Percentiles rank a stretch among this genome's conserved stretches.
These are phyloP conservation scores for Isatis tinctoria DNA, from an alignment of 345 rosid genomes.

Conservation along the genomic window DNA sequence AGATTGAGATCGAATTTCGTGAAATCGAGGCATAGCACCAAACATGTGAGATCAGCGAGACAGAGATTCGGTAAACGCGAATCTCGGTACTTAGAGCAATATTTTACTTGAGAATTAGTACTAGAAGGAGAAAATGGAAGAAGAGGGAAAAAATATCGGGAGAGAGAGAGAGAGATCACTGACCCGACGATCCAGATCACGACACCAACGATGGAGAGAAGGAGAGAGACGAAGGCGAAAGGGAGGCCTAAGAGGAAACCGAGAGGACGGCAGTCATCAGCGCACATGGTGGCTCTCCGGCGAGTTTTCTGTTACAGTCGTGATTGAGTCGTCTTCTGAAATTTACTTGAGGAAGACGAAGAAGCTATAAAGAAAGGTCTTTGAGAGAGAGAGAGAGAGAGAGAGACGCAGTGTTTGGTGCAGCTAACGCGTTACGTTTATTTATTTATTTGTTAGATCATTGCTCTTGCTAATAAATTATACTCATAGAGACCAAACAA, in stretches of 20 bases:
- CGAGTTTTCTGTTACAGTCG: constrained; percentile 3
- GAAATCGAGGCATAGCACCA: neutral
- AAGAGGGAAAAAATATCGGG: neutral
- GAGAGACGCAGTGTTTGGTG: neutral
- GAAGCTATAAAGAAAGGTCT: neutral
- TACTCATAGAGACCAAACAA: neutral
- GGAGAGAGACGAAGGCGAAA: constrained; percentile 69
- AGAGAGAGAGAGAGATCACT: constrained; percentile 16
- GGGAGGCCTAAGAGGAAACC: constrained; percentile 93
- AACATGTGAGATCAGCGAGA: neutral
- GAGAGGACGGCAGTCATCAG: constrained; percentile 71
- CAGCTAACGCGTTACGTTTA: neutral
- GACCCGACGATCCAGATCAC: constrained; percentile 82
- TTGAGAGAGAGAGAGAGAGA: neutral
- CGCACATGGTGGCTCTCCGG: constrained; percentile 46
- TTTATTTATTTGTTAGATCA: neutral
- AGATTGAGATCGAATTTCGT: neutral
- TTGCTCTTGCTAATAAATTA: neutral
- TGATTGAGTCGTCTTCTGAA: neutral
- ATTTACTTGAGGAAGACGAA: neutral
- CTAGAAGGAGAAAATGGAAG: neutral
- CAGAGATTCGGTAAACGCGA: neutral
- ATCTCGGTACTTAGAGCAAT: neutral
- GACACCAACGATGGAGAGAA: constrained; percentile 70
- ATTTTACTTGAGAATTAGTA: neutral